A percentile compares a stretch with the other conserved stretches of the same genome.
Evolutionary conservation across 345 rosid genomes (phyloP).

Genomic region (Eucalyptus shirleyi): DNA sequence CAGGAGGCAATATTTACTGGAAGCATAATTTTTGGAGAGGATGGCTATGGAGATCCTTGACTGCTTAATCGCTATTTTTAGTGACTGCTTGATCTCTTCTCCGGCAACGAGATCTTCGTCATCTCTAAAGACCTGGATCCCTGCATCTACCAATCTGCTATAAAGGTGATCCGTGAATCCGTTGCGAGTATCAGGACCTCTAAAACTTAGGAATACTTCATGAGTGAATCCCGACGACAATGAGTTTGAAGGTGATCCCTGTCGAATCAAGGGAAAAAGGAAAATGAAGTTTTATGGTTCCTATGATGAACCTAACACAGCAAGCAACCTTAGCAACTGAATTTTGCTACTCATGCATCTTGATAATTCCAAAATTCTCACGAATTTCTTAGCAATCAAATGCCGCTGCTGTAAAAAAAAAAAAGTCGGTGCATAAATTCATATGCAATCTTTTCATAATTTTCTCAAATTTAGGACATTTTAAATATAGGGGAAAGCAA

Average conservation of each 20-base stretch:
- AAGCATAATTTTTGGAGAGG: not conserved
- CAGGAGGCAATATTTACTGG: not conserved
- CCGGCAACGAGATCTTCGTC: accelerated
- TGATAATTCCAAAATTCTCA: too few relatives aligned
- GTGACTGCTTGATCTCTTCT: accelerated
- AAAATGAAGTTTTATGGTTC: too few relatives aligned
- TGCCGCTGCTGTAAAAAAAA: too few relatives aligned
- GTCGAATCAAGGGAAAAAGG: not conserved
- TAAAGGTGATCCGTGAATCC: accelerated
- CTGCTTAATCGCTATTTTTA: accelerated
- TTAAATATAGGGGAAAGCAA: too few relatives aligned
- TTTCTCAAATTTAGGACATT: too few relatives aligned
- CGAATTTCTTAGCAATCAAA: too few relatives aligned
- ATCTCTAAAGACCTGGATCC: not conserved
- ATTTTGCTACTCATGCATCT: accelerated
- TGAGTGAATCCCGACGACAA: accelerated
- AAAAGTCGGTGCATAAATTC: too few relatives aligned
- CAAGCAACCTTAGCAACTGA: not conserved
- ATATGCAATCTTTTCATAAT: too few relatives aligned
- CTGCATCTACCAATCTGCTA: accelerated
- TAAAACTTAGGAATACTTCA: not conserved
- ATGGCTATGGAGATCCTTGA: not conserved
- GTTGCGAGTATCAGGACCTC: not conserved
- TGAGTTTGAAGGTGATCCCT: not conserved
- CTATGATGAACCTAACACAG: accelerated